phyloP scores from a whole-genome alignment of 106 monocot genomes.

The Acorus calamus region DNA sequence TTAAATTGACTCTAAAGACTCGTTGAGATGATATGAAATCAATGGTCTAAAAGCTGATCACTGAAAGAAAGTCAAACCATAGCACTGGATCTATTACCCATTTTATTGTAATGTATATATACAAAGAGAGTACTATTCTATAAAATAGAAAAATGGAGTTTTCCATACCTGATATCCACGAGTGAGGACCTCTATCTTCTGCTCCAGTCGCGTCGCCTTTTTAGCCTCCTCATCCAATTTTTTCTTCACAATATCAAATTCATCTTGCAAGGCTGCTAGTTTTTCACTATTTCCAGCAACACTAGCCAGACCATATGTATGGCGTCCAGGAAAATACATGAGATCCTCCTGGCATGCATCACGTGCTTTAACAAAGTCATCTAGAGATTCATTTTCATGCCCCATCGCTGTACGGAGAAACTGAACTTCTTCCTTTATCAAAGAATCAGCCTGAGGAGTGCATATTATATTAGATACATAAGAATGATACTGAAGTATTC shows the following conservation, averaged over 20 bases:
- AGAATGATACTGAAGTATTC: background rate
- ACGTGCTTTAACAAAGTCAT: conserved; percentile 84
- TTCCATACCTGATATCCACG: conserved; percentile 78
- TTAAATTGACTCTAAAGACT: background rate
- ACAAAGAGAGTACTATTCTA: background rate
- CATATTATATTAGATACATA: background rate
- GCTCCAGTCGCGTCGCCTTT: conserved; percentile 67
- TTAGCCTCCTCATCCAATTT: conserved; percentile 90
- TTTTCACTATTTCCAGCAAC: conserved; percentile 74
- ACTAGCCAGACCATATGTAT: conserved; percentile 69
- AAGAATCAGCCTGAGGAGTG: conserved; percentile 46
- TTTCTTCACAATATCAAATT: conserved; percentile 78
- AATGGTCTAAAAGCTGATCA: background rate
- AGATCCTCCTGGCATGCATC: conserved; percentile 96
- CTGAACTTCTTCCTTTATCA: conserved; percentile 62
- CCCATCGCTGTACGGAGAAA: conserved; percentile 84
- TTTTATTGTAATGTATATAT: background rate
- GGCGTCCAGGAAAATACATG: conserved; percentile 73
- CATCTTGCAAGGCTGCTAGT: conserved; percentile 65
- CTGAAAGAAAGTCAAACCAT: background rate
- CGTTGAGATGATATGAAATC: background rate
- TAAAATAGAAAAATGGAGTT: background rate
- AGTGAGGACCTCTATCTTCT: conserved; percentile 87
- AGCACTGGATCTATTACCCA: too few species aligned
- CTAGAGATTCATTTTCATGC: conserved; percentile 79